Conservation (phyloP, 768 basidiomycete genomes). For the Podaxis sp. region DNA sequence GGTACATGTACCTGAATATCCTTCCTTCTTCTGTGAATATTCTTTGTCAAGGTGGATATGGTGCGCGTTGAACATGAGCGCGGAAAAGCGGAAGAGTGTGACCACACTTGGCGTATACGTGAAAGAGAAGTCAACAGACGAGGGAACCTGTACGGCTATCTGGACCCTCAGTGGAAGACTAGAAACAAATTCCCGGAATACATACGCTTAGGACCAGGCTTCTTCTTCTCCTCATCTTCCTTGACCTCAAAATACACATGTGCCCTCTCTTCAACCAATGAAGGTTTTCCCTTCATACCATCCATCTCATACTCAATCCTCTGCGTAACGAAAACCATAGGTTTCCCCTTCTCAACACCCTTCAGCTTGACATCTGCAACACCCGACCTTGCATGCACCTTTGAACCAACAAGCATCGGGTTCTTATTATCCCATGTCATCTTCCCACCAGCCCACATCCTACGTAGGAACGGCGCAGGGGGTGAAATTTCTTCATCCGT, state of each 20-base stretch:
- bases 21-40: slow-evolving; percentile 62
- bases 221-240: slow-evolving; percentile 13
- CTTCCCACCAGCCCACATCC: slow-evolving; percentile 81
- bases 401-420: slow-evolving; percentile 51
- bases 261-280: slow-evolving; percentile 57
- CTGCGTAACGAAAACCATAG: slow-evolving; percentile 77
- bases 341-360: slow-evolving; percentile 55
- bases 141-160: slow-evolving; percentile 48
- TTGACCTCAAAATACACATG: slow-evolving; percentile 54
- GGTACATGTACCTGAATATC: slow-evolving; percentile 55
- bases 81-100: slow-evolving; percentile 82
- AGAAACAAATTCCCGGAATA: background rate
- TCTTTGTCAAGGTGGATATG: slow-evolving; percentile 79
- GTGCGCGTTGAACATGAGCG: slow-evolving; percentile 83
- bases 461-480: slow-evolving; percentile 63
- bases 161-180: background rate
- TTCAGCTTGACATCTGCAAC: slow-evolving; percentile 57
- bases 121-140: slow-evolving; percentile 53
- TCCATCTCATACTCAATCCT: slow-evolving; percentile 45
- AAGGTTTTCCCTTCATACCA: slow-evolving; percentile 35
- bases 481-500: slow-evolving; percentile 72
- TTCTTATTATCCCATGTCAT: slow-evolving; percentile 53
- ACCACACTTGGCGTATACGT: slow-evolving; percentile 62
- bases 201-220: slow-evolving; percentile 2
- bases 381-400: slow-evolving; percentile 41